These are phyloP conservation scores for Angomonas deanei DNA, from an alignment of 208 protist species.

Conservation along the genomic window DNA sequence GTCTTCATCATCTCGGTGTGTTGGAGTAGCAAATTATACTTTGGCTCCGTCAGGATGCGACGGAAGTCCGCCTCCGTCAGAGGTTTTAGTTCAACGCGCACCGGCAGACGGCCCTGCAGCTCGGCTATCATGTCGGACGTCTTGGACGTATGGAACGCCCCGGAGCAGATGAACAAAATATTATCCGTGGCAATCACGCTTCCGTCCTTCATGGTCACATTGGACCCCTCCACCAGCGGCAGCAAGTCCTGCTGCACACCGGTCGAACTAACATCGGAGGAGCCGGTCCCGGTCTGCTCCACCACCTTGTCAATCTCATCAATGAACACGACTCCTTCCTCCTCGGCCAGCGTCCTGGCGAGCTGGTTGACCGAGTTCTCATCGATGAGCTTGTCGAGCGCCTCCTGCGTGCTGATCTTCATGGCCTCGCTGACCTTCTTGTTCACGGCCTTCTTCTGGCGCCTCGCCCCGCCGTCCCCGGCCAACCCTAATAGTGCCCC, in stretches of 20 bases:
- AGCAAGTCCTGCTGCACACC: slow-evolving; percentile 98
- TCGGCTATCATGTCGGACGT: slow-evolving; percentile 93
- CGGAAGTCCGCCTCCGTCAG: slow-evolving; percentile 94
- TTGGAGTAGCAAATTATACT: slow-evolving; percentile 93
- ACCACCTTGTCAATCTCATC: slow-evolving; percentile 99
- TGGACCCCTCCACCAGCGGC: slow-evolving; percentile 96
- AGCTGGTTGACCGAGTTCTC: slow-evolving; percentile 81
- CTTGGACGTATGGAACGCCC: slow-evolving; percentile 94
- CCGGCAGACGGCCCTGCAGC: slow-evolving; percentile 95
- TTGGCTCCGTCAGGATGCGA: slow-evolving; percentile 95
- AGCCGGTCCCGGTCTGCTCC: slow-evolving; percentile 35
- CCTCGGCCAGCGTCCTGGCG: slow-evolving; percentile 77
- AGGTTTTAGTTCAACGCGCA: slow-evolving; percentile 96
- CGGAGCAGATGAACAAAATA: slow-evolving; percentile 97
- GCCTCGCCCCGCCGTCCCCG: slow-evolving; percentile 32
- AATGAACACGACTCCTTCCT: slow-evolving; percentile 97
- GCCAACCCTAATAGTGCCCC: slow-evolving; percentile 60
- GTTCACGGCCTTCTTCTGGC: slow-evolving; percentile 48
- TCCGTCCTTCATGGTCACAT: slow-evolving; percentile 95
- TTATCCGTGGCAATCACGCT: slow-evolving; percentile 94
- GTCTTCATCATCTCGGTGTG: slow-evolving; percentile 91
- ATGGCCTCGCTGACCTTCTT: slow-evolving; percentile 77
- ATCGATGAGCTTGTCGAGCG: slow-evolving; percentile 88
- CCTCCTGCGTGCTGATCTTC: slow-evolving; percentile 78
- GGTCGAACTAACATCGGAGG: slow-evolving; percentile 86